Evolutionary conservation across 768 basidiomycete species (phyloP).

Genomic region (Russula olivacea): DNA sequence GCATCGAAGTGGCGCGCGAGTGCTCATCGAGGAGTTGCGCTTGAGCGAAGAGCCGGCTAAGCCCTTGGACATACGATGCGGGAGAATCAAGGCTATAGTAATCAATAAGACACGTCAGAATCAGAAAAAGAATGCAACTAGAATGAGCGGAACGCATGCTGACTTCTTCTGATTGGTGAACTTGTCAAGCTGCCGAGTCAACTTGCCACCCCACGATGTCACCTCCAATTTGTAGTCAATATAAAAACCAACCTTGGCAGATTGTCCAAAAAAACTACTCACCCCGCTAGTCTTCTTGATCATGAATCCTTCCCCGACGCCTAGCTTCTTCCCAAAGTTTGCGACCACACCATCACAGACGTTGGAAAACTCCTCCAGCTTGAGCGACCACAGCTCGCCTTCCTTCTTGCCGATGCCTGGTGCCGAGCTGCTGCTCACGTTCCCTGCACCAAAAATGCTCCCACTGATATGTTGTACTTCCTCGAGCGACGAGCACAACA

Average conservation of each 20-base stretch:
- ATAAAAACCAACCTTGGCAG: background rate
- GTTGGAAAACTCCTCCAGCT: conserved; percentile 73
- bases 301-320: conserved; percentile 82
- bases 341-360: conserved; percentile 76
- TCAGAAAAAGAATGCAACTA: background rate
- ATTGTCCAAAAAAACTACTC: conserved; percentile 23
- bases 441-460: conserved; percentile 73
- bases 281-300: conserved; percentile 68
- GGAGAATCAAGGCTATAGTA: conserved; percentile 75
- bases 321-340: conserved; percentile 82
- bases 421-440: conserved; percentile 66
- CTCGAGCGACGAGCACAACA: conserved; percentile 72
- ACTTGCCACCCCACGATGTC: conserved; percentile 64
- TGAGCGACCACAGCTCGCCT: conserved; percentile 69
- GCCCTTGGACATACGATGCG: conserved; percentile 70
- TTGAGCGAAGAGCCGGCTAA: conserved; percentile 65
- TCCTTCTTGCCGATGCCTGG: conserved; percentile 73
- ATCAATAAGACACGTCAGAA: conserved; percentile 1
- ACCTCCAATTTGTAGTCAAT: conserved; percentile 33
- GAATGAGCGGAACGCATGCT: conserved; percentile 27
- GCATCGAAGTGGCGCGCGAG: conserved; percentile 61
- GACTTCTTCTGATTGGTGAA: conserved; percentile 88
- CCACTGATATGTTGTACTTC: conserved; percentile 67
- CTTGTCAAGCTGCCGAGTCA: conserved; percentile 73
- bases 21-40: conserved; percentile 85